These are phyloP conservation scores for Gossypium turneri DNA, from an alignment of 345 rosid species.

Conservation along the genomic window DNA sequence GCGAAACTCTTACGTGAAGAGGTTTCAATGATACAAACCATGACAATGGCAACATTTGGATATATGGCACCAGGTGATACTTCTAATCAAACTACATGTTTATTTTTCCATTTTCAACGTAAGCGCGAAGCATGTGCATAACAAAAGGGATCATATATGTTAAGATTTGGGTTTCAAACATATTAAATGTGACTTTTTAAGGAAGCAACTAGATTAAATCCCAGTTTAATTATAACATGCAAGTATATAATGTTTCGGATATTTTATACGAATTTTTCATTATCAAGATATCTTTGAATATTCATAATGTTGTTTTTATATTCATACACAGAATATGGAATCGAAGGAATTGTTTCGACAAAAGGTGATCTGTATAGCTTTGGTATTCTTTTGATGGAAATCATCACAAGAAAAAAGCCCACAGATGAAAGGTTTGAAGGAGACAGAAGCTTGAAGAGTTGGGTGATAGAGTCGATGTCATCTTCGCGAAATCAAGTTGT, in stretches of 20 bases:
- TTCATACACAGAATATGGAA: not conserved
- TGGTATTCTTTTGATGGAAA: not conserved
- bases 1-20: not conserved
- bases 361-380: not conserved
- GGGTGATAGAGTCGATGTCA: not conserved
- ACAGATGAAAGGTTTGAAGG: not conserved
- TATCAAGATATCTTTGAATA: too few relatives aligned
- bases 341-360: not conserved
- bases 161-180: too few relatives aligned
- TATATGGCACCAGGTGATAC: not conserved
- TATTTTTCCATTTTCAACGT: conserved; percentile 10
- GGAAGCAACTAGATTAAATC: too few relatives aligned
- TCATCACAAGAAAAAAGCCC: not conserved
- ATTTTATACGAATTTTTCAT: too few relatives aligned
- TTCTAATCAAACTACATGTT: not conserved
- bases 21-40: not conserved
- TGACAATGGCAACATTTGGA: not conserved
- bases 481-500: not conserved
- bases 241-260: not conserved
- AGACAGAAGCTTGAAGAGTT: not conserved
- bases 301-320: not conserved
- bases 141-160: not conserved
- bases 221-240: too few relatives aligned
- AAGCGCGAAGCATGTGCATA: not conserved
- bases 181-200: not conserved